A percentile compares a stretch with the other conserved stretches of the same genome.
Evolutionary conservation across 164 flowering plant species (phyloP).

Genomic region (Vitis cinerea): DNA sequence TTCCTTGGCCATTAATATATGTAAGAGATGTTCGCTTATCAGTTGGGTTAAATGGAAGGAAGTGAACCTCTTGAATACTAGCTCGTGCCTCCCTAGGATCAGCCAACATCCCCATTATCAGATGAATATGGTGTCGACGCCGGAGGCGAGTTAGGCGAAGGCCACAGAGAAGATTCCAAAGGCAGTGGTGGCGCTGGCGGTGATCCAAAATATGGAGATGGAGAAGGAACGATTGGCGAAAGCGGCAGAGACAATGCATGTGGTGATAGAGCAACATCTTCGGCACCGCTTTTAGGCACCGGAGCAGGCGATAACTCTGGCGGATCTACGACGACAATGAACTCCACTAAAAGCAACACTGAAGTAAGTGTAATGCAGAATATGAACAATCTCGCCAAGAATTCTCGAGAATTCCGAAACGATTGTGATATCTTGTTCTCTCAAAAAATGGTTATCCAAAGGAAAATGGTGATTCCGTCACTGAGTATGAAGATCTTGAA

Average conservation of each 20-base stretch:
- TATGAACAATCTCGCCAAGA: not conserved
- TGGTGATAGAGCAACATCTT: constrained; percentile 9
- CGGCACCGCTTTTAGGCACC: not conserved
- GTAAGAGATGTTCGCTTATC: constrained; percentile 69
- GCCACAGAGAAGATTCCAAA: not conserved
- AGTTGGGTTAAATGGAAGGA: constrained; percentile 64
- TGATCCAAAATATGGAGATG: constrained; percentile 8
- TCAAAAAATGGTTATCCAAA: too few relatives aligned
- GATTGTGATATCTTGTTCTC: too few relatives aligned
- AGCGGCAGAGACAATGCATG: constrained; percentile 10
- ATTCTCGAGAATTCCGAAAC: too few relatives aligned
- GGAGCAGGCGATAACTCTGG: constrained; percentile 12
- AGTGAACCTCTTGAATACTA: constrained; percentile 57
- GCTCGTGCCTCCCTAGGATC: too few relatives aligned
- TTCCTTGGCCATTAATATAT: constrained; percentile 50
- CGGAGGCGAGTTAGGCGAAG: constrained; percentile 17
- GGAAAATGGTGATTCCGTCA: too few relatives aligned
- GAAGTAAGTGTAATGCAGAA: not conserved
- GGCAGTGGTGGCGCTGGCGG: not conserved
- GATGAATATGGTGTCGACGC: not conserved
- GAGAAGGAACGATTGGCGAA: not conserved
- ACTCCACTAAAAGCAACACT: not conserved
- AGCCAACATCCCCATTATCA: constrained; percentile 3
- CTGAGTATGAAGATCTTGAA: too few relatives aligned
- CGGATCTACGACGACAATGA: not conserved